Evolutionary conservation across 441 rosid genomes (phyloP).

Genomic region (Manihot esculenta): DNA sequence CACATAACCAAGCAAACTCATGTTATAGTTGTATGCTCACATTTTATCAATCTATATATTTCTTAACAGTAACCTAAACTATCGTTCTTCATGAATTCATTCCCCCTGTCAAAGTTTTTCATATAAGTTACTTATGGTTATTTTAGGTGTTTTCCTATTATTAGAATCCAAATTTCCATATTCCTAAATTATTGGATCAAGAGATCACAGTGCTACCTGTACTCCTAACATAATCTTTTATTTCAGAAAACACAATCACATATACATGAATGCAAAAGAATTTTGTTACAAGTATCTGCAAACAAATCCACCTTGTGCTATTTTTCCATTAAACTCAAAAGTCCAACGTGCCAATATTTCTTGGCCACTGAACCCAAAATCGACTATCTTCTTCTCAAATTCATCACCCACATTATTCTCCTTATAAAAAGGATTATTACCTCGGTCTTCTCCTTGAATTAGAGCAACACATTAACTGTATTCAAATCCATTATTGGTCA

Average conservation of each 20-base stretch:
- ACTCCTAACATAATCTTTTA: slow-evolving; percentile 6
- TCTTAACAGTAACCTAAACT: slow-evolving; percentile 6
- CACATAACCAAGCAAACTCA: slow-evolving; percentile 10
- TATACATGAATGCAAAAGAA: neutral
- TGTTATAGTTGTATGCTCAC: neutral
- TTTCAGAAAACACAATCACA: slow-evolving; percentile 1
- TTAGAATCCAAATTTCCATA: neutral
- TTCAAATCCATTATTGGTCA: neutral
- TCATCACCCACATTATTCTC: neutral
- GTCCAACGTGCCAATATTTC: neutral
- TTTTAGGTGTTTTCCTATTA: neutral
- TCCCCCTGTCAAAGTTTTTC: neutral
- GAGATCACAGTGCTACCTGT: neutral
- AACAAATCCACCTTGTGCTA: slow-evolving; percentile 15
- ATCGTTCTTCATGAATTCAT: slow-evolving; percentile 1
- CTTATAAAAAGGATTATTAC: neutral
- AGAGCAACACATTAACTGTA: neutral
- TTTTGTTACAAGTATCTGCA: neutral
- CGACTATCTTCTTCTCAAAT: neutral
- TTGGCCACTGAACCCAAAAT: slow-evolving; percentile 4
- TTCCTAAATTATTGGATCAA: neutral
- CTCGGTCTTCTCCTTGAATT: slow-evolving; percentile 2
- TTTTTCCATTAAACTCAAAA: neutral
- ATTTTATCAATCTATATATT: neutral
- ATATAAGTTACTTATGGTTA: neutral